A percentile compares a stretch with the other conserved stretches of the same genome.
These are phyloP conservation scores for Plasmodium sp. DNA, from an alignment of 169 alveolate species.

Conservation along the genomic window DNA sequence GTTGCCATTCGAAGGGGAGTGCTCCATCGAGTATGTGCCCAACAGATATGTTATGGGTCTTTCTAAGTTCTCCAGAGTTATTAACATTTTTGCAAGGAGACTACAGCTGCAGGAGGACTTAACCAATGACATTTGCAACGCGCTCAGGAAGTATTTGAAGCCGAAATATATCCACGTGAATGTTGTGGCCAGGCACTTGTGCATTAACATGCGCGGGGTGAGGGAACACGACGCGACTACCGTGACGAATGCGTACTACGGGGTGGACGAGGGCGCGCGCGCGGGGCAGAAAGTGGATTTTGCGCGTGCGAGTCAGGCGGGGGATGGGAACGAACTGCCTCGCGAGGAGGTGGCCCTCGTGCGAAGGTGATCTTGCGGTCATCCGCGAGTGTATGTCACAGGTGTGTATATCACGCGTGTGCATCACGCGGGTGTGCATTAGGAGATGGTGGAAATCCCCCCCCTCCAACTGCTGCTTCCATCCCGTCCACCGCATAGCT, in stretches of 20 bases:
- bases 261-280: background rate
- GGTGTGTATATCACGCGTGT: no score
- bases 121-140: conserved; percentile 54
- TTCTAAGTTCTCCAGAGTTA: conserved; percentile 61
- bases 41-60: conserved; percentile 47
- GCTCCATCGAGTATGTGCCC: conserved; percentile 51
- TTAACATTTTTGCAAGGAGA: conserved; percentile 38
- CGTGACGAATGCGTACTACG: conserved; percentile 31
- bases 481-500: background rate
- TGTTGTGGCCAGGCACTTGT: conserved; percentile 50
- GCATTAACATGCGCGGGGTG: conserved; percentile 66
- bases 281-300: background rate
- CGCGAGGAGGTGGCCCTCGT: background rate
- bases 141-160: conserved; percentile 43
- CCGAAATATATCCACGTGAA: conserved; percentile 41
- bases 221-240: conserved; percentile 60
- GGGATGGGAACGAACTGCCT: background rate
- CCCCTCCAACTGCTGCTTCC: background rate
- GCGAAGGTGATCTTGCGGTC: background rate
- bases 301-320: background rate
- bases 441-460: background rate
- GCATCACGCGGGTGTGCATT: background rate
- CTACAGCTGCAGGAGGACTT: conserved; percentile 65
- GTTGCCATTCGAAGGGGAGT: conserved; percentile 65
- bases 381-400: no score